Conservation (phyloP, 2,329 filamentous ascomycete genomes). For the Monosporascus cannonballus region DNA sequence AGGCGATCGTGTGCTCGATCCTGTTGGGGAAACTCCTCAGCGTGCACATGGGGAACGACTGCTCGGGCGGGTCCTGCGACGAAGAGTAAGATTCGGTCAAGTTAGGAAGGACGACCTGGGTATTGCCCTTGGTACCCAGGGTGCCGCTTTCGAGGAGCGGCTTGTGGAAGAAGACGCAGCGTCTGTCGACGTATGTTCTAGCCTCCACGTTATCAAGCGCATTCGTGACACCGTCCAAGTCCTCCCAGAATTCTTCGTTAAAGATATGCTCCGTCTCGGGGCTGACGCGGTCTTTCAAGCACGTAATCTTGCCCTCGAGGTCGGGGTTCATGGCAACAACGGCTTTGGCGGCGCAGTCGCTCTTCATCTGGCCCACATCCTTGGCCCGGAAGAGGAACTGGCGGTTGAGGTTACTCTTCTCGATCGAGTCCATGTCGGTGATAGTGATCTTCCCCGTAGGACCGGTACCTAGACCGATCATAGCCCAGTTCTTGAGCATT, state of each 20-base stretch:
- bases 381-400: conserved; percentile 93
- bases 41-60: conserved; percentile 99
- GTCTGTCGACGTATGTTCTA: conserved; percentile 89
- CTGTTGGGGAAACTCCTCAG: conserved; percentile 95
- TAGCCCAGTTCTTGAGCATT: conserved; percentile 99
- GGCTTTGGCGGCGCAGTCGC: conserved; percentile 84
- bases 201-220: conserved; percentile 97
- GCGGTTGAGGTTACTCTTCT: conserved; percentile 96
- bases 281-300: conserved; percentile 83
- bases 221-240: conserved; percentile 88
- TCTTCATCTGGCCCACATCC: conserved; percentile 95
- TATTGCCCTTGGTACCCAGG: conserved; percentile 98
- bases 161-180: conserved; percentile 98
- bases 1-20: conserved; percentile 98
- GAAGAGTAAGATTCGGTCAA: conserved; percentile 96
- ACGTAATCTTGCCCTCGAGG: conserved; percentile 75
- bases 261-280: conserved; percentile 90
- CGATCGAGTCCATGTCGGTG: conserved; percentile 97
- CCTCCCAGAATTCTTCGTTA: conserved; percentile 86
- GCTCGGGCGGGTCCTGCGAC: conserved; percentile 95
- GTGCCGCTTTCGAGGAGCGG: conserved; percentile 94
- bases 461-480: conserved; percentile 91
- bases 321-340: conserved; percentile 95
- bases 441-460: conserved; percentile 84
- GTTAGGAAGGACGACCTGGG: conserved; percentile 85